Evolutionary conservation across 2,329 filamentous ascomycete genomes (phyloP), one percentile per base, ranked within the genome.

Genomic region (Monilinia laxa): DNA sequence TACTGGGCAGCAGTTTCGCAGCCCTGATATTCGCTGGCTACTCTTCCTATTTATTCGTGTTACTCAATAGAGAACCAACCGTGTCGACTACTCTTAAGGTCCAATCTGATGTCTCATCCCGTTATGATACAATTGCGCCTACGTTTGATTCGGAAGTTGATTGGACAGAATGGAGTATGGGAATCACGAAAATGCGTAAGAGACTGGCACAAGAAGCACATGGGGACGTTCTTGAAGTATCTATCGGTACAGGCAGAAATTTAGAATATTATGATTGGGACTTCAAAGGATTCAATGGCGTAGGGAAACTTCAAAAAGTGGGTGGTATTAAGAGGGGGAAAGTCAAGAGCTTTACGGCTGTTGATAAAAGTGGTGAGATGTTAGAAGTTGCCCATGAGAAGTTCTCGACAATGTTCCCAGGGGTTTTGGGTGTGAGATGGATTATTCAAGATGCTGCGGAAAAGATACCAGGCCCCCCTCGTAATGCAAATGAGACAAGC

Each of bases 171-270:
- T 80, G 79, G 75, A 79, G 83, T 71, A 83, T 83, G 79, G 85
- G 87, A 58, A 81, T 88, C 70, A 81, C 78, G 7, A 77, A 76
- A 23, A 76, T 87, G 62, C 81, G 87, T 14, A 78, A 78, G 62
- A 77, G 78, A 28, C 77, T 89, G 35, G 83, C 82, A 1, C 73
- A 76, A 16, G 75, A 77, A 42, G 85, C 83, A 7, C 75, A 74
- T 0, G 87, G 87, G 2, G 79, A 87, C 74, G 86, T 89, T 16
- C 80, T 88, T 42, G 87, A 89, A 75, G 80, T 89, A 16, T 86
- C 85, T 23, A 81, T 88, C 66, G 87, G 87, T 23, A 87, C 86
- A 3, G 87, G 87, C 4, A 80, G 87, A 16, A 89, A 89, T 72
- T 73, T 88, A 20, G 78, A 80, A 51, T 85, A 82, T 75, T 88